Evolutionary conservation across 768 basidiomycete genomes (phyloP).

Genomic region (Lactarius tabidus): DNA sequence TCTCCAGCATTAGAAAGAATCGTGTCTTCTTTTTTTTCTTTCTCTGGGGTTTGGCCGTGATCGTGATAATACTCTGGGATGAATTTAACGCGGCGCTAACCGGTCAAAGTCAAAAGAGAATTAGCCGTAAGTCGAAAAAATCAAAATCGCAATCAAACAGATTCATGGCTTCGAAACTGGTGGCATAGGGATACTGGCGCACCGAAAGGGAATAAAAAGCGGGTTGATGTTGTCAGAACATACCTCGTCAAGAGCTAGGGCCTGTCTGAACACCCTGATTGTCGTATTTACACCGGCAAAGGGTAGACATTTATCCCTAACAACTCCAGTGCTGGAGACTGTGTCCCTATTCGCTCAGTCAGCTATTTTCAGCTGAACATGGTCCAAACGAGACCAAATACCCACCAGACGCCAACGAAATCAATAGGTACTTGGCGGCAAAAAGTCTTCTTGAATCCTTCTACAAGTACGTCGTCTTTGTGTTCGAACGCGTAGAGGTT

Average conservation of each 20-base stretch:
- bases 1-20: no score
- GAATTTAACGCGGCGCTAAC: no score
- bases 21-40: no score
- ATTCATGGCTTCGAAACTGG: no score
- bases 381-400: not conserved
- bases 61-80: no score
- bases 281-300: slow-evolving; percentile 60
- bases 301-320: slow-evolving; percentile 58
- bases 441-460: slow-evolving; percentile 71
- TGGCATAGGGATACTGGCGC: no score
- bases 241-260: slow-evolving; percentile 74
- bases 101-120: no score
- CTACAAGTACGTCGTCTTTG: slow-evolving; percentile 44
- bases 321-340: slow-evolving; percentile 67
- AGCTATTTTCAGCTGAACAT: not conserved
- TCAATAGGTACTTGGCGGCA: slow-evolving; percentile 65
- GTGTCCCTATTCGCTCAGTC: slow-evolving; percentile 62
- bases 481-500: slow-evolving; percentile 60
- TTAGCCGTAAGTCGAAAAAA: no score
- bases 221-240: slow-evolving; percentile 17
- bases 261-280: slow-evolving; percentile 73
- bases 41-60: no score
- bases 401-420: slow-evolving; percentile 76
- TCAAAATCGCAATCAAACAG: no score
- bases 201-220: no score